A percentile compares a stretch with the other conserved stretches of the same genome.
Conservation (phyloP, 1,139 yeast species). For the Suhomyces coccinellae region DNA sequence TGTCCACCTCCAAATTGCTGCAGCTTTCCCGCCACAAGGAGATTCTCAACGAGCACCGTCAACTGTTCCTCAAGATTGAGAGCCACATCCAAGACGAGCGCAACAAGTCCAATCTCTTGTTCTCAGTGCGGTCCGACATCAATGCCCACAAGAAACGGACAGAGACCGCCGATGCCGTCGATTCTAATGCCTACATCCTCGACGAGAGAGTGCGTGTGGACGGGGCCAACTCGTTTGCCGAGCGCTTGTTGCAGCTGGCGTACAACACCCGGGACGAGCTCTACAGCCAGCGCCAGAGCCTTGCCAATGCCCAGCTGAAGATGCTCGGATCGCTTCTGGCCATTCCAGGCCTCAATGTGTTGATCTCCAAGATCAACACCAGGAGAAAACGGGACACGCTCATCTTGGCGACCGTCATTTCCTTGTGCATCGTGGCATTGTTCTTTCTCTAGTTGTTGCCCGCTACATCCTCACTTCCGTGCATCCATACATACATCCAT, state of each 20-base stretch:
- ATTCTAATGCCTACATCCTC: conserved; percentile 64
- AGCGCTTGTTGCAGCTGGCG: conserved; percentile 77
- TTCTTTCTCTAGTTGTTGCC: conserved; percentile 44
- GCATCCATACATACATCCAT: no score
- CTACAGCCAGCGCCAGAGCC: conserved; percentile 62
- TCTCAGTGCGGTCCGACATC: conserved; percentile 77
- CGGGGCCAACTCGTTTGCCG: conserved; percentile 73
- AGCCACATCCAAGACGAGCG: conserved; percentile 69
- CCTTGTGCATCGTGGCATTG: conserved; percentile 69
- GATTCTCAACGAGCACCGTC: conserved; percentile 66
- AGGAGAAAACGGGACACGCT: conserved; percentile 86
- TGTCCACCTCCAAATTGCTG: conserved; percentile 69
- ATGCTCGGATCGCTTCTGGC: conserved; percentile 60
- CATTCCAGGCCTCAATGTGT: conserved; percentile 80
- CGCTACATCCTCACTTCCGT: no score
- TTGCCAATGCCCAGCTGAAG: conserved; percentile 65
- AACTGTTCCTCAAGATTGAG: conserved; percentile 60
- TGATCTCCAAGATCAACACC: conserved; percentile 80
- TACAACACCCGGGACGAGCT: conserved; percentile 87
- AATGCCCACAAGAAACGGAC: conserved; percentile 52
- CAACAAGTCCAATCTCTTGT: conserved; percentile 68
- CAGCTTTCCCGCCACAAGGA: conserved; percentile 85
- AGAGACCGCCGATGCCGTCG: conserved; percentile 35
- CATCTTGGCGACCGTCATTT: conserved; percentile 74
- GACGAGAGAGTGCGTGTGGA: conserved; percentile 78